Evolutionary conservation across 805 yeast genomes (phyloP), one percentile per base, ranked within the genome.

Genomic region (Teunomyces aglyptinius): DNA sequence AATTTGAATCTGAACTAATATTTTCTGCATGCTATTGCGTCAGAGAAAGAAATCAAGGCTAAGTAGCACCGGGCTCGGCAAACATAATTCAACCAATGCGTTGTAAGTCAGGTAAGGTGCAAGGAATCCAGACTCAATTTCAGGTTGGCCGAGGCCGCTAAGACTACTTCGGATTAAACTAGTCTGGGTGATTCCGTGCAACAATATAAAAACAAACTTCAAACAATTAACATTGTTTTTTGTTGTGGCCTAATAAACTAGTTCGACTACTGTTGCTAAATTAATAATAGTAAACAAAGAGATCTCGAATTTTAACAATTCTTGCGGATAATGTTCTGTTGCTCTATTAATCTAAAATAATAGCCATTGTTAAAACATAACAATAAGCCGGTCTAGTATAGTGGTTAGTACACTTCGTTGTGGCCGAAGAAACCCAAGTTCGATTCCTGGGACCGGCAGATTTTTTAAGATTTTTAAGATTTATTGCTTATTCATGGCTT

Each of bases 321-420:
- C 16, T 18, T 11, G 10, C 13, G 8, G 3, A 19, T 19, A 7
- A 8, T 24, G 26, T 24, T 24, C 3, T 24, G 26, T 24, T 8
- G 2, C 8, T 24, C 26, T 7, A 7, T 24, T 3, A 7, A 24
- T 24, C 10, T 24, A 24, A 24, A 24, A 8, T 24, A 24, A 8
- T 7, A 35, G 16, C 15, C 8, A 31, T 8, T 31, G 11, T 38
- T 38, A 1, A 7, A 12, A 22, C n/a, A n/a, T 24, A 43, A 41
- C 8, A 32, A 39, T 18, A 3, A 34, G 54, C 54, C 54, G 54
- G 48, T 43, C 51, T 50, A 45, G 54, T 50, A 50, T 50, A 50
- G 54, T 50, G 54, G 54, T 50, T 41, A 50, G 54, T 51, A 51
- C 54, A 51, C 49, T 39, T 49, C 54, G 50, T 51, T 51, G 54